phyloP scores from a whole-genome alignment of 805 yeast species.

The Debaryomyces hansenii region DNA sequence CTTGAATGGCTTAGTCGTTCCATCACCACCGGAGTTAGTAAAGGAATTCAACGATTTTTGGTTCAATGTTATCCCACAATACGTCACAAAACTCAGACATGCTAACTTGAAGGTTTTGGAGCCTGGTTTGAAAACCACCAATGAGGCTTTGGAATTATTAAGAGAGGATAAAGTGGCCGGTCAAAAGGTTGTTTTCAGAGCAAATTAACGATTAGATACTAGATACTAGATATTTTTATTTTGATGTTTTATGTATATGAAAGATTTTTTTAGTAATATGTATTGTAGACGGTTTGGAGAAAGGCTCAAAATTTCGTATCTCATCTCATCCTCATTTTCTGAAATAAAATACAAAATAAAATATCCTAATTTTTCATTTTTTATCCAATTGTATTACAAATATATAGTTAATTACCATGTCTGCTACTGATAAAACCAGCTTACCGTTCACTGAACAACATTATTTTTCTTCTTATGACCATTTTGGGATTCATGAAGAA shows the following conservation, averaged over 20 bases:
- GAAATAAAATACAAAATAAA: neutral
- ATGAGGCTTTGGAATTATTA: constrained; percentile 38
- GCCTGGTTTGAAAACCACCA: constrained; percentile 26
- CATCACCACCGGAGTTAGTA: constrained; percentile 10
- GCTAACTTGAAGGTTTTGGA: constrained; percentile 24
- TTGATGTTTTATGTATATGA: too few relatives aligned
- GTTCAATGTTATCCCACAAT: constrained; percentile 18
- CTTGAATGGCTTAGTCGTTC: constrained; percentile 4
- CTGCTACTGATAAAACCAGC: constrained; percentile 67
- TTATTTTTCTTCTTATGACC: constrained; percentile 93
- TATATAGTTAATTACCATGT: constrained; percentile 15
- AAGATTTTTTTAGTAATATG: too few relatives aligned
- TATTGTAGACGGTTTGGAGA: neutral
- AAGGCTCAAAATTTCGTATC: neutral
- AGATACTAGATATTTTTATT: too few relatives aligned
- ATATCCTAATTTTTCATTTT: neutral
- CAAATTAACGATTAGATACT: too few relatives aligned
- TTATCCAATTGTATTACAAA: neutral
- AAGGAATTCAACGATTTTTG: constrained; percentile 19
- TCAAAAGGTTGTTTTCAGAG: constrained; percentile 44
- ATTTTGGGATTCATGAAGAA: constrained; percentile 97
- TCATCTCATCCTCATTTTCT: neutral
- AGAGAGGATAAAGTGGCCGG: constrained; percentile 40
- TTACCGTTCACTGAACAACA: constrained; percentile 82
- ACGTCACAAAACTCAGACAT: constrained; percentile 14